Evolutionary conservation across 2,329 filamentous ascomycete species (phyloP).

Genomic region (Fusarium circinatum): DNA sequence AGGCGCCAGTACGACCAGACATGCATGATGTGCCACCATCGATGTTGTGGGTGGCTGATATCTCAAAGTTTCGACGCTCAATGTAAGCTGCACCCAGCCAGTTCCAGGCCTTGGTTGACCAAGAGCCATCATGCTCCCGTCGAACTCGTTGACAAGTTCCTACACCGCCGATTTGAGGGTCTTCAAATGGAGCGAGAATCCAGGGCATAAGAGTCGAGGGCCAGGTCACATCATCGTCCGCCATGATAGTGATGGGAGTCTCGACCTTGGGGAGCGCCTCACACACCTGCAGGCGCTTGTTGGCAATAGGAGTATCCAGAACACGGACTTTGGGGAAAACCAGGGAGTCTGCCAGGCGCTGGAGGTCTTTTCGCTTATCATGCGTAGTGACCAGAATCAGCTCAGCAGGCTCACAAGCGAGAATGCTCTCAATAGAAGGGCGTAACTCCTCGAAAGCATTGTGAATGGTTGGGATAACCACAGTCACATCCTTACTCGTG

Average conservation of each 20-base stretch:
- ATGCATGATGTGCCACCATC: constrained; percentile 97
- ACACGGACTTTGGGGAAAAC: constrained; percentile 73
- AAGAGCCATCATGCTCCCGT: constrained; percentile 70
- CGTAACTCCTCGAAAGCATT: constrained; percentile 85
- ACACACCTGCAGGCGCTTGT: constrained; percentile 95
- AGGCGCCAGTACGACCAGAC: constrained; percentile 92
- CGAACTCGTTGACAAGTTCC: constrained; percentile 90
- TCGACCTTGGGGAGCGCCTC: constrained; percentile 86
- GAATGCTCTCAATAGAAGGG: constrained; percentile 81
- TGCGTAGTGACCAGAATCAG: constrained; percentile 89
- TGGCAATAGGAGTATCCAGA: constrained; percentile 83
- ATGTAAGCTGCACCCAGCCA: constrained; percentile 94
- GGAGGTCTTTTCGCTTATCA: constrained; percentile 76
- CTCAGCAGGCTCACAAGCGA: constrained; percentile 74
- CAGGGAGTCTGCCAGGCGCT: constrained; percentile 72
- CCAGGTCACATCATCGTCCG: constrained; percentile 96
- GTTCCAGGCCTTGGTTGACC: constrained; percentile 77
- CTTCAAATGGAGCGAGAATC: constrained; percentile 93
- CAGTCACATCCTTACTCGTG: constrained; percentile 86
- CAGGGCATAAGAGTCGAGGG: constrained; percentile 85
- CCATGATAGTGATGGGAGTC: constrained; percentile 89
- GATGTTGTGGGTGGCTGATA: constrained; percentile 92
- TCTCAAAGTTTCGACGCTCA: constrained; percentile 94
- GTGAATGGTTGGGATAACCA: constrained; percentile 93
- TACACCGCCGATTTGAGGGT: constrained; percentile 84